Evolutionary conservation across 305 asterid species (phyloP).

Genomic region (Solanum hybrid): DNA sequence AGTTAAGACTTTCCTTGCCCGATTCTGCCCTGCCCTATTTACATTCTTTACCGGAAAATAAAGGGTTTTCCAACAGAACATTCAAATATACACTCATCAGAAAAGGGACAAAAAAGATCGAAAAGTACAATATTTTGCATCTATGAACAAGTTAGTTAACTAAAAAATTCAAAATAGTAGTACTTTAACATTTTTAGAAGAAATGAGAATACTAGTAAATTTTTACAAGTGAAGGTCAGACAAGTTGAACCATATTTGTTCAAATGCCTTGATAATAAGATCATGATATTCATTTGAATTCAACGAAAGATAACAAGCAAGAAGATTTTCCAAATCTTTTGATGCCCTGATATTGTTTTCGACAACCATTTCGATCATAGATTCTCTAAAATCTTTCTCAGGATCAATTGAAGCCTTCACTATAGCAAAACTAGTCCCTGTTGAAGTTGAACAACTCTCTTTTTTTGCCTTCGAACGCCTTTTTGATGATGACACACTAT

Average conservation of each 20-base stretch:
- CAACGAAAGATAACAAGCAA: conserved; percentile 66
- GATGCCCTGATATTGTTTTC: conserved; percentile 58
- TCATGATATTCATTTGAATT: conserved; percentile 67
- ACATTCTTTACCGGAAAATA: not conserved
- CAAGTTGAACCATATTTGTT: conserved; percentile 70
- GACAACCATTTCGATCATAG: conserved; percentile 81
- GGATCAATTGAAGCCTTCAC: conserved; percentile 88
- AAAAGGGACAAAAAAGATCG: not conserved
- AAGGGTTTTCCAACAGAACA: not conserved
- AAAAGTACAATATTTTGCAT: not conserved
- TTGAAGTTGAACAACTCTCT: conserved; percentile 5
- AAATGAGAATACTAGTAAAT: not conserved
- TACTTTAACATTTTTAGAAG: no score
- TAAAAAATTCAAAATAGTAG: no score
- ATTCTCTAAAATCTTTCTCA: conserved; percentile 62
- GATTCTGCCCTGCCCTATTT: not conserved
- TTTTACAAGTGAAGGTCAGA: conserved; percentile 20
- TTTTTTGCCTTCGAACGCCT: conserved; percentile 13
- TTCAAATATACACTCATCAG: not conserved
- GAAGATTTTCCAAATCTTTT: conserved; percentile 67
- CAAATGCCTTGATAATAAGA: conserved; percentile 61
- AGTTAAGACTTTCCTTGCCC: not conserved
- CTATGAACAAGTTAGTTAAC: not conserved
- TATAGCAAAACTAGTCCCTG: conserved; percentile 52
- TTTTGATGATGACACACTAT: conserved; percentile 15